Base-by-base conservation (phyloP, 2,329 filamentous ascomycete genomes). In the Aschersonia sp. region DNA sequence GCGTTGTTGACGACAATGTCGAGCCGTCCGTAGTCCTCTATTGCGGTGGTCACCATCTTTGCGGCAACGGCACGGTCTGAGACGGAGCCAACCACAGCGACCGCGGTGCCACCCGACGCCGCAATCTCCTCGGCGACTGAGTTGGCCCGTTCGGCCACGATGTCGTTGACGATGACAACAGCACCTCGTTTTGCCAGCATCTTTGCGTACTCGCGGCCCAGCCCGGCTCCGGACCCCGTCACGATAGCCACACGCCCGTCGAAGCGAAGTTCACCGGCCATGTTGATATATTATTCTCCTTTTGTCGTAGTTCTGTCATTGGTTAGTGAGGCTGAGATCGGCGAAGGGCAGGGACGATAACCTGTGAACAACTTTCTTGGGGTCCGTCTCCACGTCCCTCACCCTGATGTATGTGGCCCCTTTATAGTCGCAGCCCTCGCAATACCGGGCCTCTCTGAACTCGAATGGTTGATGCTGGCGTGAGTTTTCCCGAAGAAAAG, bases 41-140 rank as follows among this genome's bases (percentile, higher is more conserved):
- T 5, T 37, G 35, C 35, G 8, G 35, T 37, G 2, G 35, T 5
- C 8, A 37, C 35, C 8, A 37, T 37, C 73, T 94, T 96, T 67
- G 92, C 87, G 57, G 87, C 90, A 68, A 92, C 87, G 57, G 87
- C 90, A 68, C 92, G 83, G 54, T 89, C 90, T 50, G 92, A 92
- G 45, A 82, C 96, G 88, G 6, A 90, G 90, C 71, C 96, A 83
- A 45, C 83, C 78, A 37, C 35, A 9, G 35, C 8, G 12, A 37
- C 35, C 8, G 35, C 35, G 8, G 35, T 5, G 35, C 35, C 35
- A 12, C 4, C 35, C 35, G 12, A 9, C 12, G 8, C 35, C 12
- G 8, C 35, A 3, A 37, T 37, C 12, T 37, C 35, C 35, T 12
- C 8, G 8, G 12, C 35, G 12, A 5, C 8, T 12, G 35, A 37